phyloP scores from a whole-genome alignment of 192 early-diverging fungal genomes.

The Mortierella hygrophila region DNA sequence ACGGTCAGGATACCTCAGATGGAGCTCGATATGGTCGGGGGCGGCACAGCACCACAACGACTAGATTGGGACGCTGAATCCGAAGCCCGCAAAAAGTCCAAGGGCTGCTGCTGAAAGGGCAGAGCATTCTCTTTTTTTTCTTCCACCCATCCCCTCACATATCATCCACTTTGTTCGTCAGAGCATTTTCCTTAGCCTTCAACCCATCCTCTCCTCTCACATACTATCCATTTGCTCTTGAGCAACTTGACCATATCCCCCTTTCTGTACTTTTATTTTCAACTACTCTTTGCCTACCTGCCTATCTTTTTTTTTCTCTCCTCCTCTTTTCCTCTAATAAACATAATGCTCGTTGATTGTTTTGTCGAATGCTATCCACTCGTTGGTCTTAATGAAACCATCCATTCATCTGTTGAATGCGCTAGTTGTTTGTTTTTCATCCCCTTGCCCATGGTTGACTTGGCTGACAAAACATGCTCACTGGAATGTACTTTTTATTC shows the following conservation, averaged over 20 bases:
- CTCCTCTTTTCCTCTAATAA: background rate
- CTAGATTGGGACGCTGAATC: constrained; percentile 50
- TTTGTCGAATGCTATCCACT: background rate
- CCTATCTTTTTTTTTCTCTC: background rate
- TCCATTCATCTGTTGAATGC: background rate
- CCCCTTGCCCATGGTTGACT: background rate
- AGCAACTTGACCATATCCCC: background rate
- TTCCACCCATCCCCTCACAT: background rate
- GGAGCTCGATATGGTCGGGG: constrained; percentile 64
- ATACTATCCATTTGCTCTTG: background rate
- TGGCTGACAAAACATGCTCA: constrained; percentile 8
- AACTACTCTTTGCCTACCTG: background rate
- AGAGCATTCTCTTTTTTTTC: background rate
- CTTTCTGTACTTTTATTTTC: constrained; percentile 1
- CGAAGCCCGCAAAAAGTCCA: constrained; percentile 35
- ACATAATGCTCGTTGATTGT: background rate
- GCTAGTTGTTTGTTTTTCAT: background rate
- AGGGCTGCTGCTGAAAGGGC: constrained; percentile 23
- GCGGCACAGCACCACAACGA: constrained; percentile 3
- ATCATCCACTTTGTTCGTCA: background rate
- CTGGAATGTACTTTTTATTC: background rate
- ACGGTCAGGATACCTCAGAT: constrained; percentile 67
- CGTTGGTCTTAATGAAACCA: background rate
- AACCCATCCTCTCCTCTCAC: background rate
- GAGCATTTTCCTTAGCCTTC: background rate